phyloP scores from a whole-genome alignment of 345 rosid species.

The Populus deltoides region DNA sequence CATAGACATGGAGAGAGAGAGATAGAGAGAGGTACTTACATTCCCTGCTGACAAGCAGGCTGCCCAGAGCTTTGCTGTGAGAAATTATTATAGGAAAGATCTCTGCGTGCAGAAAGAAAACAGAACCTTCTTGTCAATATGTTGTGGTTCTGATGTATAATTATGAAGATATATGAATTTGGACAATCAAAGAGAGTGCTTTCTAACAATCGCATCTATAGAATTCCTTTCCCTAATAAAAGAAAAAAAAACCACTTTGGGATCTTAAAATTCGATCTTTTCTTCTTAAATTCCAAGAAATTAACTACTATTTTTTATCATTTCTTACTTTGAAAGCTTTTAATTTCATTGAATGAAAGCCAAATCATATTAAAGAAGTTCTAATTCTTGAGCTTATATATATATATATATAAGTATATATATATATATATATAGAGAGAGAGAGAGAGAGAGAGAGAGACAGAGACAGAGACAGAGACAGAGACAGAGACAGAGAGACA shows the following conservation, averaged over 20 bases:
- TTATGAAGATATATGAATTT: not conserved
- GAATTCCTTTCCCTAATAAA: not conserved
- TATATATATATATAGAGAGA: no score
- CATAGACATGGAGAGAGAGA: not conserved
- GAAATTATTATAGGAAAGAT: slow-evolving; percentile 76
- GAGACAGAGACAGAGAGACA: no score
- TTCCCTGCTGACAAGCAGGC: slow-evolving; percentile 48
- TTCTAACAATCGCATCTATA: not conserved
- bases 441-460: no score
- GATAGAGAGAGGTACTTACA: slow-evolving; percentile 25
- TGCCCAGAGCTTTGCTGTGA: slow-evolving; percentile 43
- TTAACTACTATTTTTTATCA: not conserved
- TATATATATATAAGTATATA: no score
- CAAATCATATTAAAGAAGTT: no score
- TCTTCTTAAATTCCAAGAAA: not conserved
- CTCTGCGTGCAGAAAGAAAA: slow-evolving; percentile 39
- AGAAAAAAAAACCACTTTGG: no score
- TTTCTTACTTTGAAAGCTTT: not conserved
- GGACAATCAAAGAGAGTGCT: not conserved
- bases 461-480: no score
- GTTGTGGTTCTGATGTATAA: not conserved
- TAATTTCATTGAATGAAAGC: not conserved
- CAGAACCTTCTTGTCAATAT: not conserved
- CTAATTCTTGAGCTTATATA: no score
- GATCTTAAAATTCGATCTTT: no score